A percentile compares a stretch with the other conserved stretches of the same genome.
Evolutionary conservation across 176 grass and related monocot species (phyloP).

Genomic region (Pontederia crassipes): DNA sequence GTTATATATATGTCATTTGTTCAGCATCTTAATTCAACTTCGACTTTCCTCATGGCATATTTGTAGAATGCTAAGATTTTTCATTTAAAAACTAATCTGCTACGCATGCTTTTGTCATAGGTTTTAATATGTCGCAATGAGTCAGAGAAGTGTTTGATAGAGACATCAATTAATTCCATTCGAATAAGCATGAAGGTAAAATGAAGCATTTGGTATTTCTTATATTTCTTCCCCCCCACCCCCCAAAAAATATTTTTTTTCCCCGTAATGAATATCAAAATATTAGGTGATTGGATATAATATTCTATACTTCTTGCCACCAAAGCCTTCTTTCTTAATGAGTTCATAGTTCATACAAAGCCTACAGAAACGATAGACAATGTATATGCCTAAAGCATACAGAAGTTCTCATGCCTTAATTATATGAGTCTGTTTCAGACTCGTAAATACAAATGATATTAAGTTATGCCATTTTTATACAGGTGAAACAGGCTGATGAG

Average conservation of each 20-base stretch:
- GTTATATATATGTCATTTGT: too few species aligned
- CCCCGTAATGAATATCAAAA: not conserved
- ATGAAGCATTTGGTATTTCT: not conserved
- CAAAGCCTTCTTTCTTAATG: not conserved
- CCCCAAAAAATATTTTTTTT: not conserved
- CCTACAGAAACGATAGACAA: too few species aligned
- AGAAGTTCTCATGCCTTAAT: too few species aligned
- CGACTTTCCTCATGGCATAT: not conserved
- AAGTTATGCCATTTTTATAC: conserved; percentile 5
- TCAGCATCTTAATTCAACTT: too few species aligned
- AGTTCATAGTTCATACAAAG: too few species aligned
- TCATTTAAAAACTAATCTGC: not conserved
- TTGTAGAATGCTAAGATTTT: not conserved
- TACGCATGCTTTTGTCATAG: conserved; percentile 23
- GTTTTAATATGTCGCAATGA: conserved; percentile 93
- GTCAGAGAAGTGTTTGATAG: conserved; percentile 93
- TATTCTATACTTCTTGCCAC: not conserved
- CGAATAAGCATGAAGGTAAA: conserved; percentile 91
- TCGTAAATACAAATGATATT: not conserved
- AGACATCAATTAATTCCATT: conserved; percentile 92
- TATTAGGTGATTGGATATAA: not conserved
- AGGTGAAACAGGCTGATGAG: conserved; percentile 97
- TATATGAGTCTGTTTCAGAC: too few species aligned
- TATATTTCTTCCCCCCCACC: not conserved
- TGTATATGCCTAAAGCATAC: too few species aligned